Base-by-base conservation (phyloP, 2,329 filamentous ascomycete species). In the Aspergillus aculeatinus region DNA sequence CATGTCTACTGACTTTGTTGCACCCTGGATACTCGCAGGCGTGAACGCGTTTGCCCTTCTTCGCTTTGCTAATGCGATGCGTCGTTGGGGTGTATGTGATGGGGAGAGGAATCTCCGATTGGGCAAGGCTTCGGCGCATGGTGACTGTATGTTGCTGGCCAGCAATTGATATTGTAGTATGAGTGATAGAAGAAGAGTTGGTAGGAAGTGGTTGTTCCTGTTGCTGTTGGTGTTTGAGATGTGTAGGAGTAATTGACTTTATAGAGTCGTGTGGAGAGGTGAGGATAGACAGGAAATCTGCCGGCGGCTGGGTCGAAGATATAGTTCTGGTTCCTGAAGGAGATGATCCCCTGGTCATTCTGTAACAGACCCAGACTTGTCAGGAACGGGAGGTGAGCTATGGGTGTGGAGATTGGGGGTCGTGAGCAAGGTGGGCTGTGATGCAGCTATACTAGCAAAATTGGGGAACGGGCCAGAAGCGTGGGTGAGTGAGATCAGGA, bases 31-130 rank as follows among this genome's bases (percentile, higher is more conserved):
- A 79, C 59, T 80, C 74, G 65, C 80, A 82, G 9, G 74, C 74
- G 65, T 82, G 80, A 14, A 82, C 80, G 55, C 79, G 77, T 68
- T 82, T 82, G 31, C 80, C 80, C 68, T 82, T 82, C 71, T 81
- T 82, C 12, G 80, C 80, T 67, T 82, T 82, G 71, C 80, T 82
- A 64, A 82, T 76, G 54, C 80, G 77, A 64, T 77, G 77, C 39
- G 80, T 82, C 21, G 79, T 81, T 23, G 80, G 80, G 29, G 80
- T 82, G 60, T 80, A 81, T 57, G 77, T 77, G 52, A 80, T 69
- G 21, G 75, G 71, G 60, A 75, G 60, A 29, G 72, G 64, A 48
- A 72, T 68, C 33, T 76, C 74, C 27, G 67, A 14, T 44, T 69
- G 64, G n/a, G 68, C 57, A 61, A 63, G 71, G 64, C 58, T 66